Conservation (phyloP, 2,329 filamentous ascomycete species). For the Capronia epimyces region DNA sequence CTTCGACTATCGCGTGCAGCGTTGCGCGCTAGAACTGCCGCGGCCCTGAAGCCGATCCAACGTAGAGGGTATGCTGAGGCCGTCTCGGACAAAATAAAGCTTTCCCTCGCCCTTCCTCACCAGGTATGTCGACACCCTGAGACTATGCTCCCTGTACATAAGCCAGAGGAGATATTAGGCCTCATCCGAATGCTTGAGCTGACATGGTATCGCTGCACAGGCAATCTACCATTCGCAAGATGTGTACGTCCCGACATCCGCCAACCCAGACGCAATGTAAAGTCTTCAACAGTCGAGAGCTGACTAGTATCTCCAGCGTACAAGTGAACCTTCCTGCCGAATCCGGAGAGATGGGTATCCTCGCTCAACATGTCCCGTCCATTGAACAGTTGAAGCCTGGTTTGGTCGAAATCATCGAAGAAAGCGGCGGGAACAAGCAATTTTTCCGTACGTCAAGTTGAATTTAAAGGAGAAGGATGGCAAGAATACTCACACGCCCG, state of each 20-base stretch:
- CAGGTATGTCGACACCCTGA: constrained; percentile 63
- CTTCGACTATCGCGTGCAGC: constrained; percentile 86
- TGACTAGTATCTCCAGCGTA: constrained; percentile 52
- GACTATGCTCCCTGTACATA: neutral
- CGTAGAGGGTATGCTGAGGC: constrained; percentile 88
- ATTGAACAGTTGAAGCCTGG: constrained; percentile 99
- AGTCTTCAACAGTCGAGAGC: constrained; percentile 1
- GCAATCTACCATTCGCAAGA: constrained; percentile 65
- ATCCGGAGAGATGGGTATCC: constrained; percentile 98
- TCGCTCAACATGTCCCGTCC: constrained; percentile 96
- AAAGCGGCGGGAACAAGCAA: constrained; percentile 81
- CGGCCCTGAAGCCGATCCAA: constrained; percentile 69
- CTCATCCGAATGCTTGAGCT: constrained; percentile 22
- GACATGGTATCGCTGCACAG: constrained; percentile 38
- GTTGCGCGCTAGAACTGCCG: constrained; percentile 67
- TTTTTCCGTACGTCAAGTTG: constrained; percentile 78
- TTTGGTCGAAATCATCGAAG: constrained; percentile 90
- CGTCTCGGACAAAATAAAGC: constrained; percentile 90
- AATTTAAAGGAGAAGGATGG: neutral
- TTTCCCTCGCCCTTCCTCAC: constrained; percentile 95
- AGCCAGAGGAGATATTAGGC: constrained; percentile 6
- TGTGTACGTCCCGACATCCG: constrained; percentile 52
- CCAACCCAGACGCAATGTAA: constrained; percentile 4
- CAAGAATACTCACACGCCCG: constrained; percentile 7
- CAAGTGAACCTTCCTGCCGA: constrained; percentile 99